Evolutionary conservation across 140 eudicot species (phyloP).

Genomic region (Bidens hawaiensis): DNA sequence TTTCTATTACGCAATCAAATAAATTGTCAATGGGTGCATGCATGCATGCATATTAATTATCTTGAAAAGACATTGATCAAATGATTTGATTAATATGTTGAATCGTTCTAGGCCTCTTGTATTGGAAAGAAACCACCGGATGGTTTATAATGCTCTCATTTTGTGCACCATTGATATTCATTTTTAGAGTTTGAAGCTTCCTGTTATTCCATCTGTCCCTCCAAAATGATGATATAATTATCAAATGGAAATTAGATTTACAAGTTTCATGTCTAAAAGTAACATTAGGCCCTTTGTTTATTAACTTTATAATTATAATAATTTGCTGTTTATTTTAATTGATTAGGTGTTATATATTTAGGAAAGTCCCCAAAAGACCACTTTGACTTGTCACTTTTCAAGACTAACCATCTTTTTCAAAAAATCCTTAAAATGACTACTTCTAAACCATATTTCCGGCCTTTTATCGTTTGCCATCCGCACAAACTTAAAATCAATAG

Average conservation of each 20-base stretch:
- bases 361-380: no score
- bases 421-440: no score
- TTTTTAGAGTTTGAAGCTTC: constrained; percentile 13
- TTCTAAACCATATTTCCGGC: no score
- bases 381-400: no score
- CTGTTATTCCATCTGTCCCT: constrained; percentile 21
- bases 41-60: background rate
- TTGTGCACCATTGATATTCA: constrained; percentile 32
- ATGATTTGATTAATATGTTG: background rate
- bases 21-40: background rate
- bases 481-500: no score
- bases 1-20: background rate
- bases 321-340: no score
- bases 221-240: background rate
- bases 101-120: constrained; percentile 24
- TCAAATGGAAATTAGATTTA: background rate
- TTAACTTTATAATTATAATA: no score
- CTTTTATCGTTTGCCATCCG: no score
- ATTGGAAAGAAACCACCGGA: constrained; percentile 10
- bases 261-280: background rate
- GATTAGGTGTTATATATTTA: no score
- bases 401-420: no score
- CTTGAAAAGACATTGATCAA: no score
- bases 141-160: constrained; percentile 23
- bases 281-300: no score